Percentiles rank a stretch among this genome's conserved stretches.
These are phyloP conservation scores for Crotalaria pallida DNA, from an alignment of 306 rosid species.

Conservation along the genomic window DNA sequence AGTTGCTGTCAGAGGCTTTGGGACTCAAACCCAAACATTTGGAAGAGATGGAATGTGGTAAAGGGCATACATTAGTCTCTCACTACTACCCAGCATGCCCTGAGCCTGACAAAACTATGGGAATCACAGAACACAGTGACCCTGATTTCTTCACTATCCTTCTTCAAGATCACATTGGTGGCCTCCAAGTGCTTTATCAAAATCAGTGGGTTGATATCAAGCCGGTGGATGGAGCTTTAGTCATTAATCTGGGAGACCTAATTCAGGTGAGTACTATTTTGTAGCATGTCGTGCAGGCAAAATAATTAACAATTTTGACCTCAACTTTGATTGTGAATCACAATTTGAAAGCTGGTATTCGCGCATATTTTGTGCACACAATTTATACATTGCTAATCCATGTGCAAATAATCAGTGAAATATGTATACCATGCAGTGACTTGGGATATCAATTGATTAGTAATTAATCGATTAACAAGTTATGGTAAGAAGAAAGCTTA, in stretches of 20 bases:
- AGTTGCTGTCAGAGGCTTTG: not conserved
- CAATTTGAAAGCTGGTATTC: too few relatives aligned
- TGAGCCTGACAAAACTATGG: not conserved
- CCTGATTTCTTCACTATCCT: conserved; percentile 3
- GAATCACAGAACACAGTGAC: not conserved
- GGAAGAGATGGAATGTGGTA: too few relatives aligned
- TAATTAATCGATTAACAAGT: not conserved
- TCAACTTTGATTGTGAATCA: too few relatives aligned
- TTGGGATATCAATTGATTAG: too few relatives aligned
- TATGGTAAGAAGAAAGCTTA: not conserved
- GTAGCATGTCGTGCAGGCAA: not conserved
- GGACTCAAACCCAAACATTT: too few relatives aligned
- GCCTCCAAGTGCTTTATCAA: conserved; percentile 11
- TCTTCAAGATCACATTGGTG: conserved; percentile 11
- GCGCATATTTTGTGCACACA: too few relatives aligned
- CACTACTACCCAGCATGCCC: not conserved
- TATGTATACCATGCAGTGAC: too few relatives aligned
- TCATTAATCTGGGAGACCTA: conserved; percentile 4
- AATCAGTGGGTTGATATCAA: not conserved
- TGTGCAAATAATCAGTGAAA: too few relatives aligned
- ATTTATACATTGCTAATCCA: too few relatives aligned
- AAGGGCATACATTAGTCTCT: not conserved
- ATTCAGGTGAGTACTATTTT: not conserved
- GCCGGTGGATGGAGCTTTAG: conserved; percentile 6
- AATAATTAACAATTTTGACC: too few relatives aligned